Conservation (phyloP, 106 monocot genomes). For the Narthecium ossifragum region DNA sequence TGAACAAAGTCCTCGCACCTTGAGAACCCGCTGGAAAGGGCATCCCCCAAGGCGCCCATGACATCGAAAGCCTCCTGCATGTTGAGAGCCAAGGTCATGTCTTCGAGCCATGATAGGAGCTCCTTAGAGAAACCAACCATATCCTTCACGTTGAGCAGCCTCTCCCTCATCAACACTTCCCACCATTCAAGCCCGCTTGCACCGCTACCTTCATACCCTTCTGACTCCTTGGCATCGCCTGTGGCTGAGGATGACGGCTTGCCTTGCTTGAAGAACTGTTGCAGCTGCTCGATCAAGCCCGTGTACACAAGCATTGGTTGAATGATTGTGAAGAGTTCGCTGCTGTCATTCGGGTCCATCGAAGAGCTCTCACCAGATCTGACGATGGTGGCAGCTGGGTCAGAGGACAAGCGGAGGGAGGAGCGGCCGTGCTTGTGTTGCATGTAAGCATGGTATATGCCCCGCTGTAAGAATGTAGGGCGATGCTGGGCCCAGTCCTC, state of each 20-base stretch:
- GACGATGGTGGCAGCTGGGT: conserved; percentile 3
- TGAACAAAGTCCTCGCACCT: conserved; percentile 80
- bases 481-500: conserved; percentile 76
- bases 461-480: conserved; percentile 60
- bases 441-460: conserved; percentile 88
- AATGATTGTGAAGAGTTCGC: conserved; percentile 45
- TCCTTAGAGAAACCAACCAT: conserved; percentile 84
- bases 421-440: conserved; percentile 63
- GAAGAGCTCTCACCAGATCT: conserved; percentile 26
- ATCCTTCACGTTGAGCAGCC: conserved; percentile 78
- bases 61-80: conserved; percentile 87
- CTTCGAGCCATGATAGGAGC: conserved; percentile 83
- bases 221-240: background rate
- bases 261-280: conserved; percentile 68
- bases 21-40: conserved; percentile 48
- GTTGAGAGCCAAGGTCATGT: conserved; percentile 61
- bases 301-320: conserved; percentile 92
- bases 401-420: conserved; percentile 35
- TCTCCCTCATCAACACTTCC: conserved; percentile 86
- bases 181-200: conserved; percentile 43
- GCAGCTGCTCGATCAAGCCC: conserved; percentile 88
- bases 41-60: conserved; percentile 62
- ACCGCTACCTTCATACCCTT: background rate
- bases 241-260: background rate
- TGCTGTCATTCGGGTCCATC: conserved; percentile 20